These are phyloP conservation scores for Epichloe glyceriae DNA, from an alignment of 2,329 filamentous ascomycete genomes.

Conservation along the genomic window DNA sequence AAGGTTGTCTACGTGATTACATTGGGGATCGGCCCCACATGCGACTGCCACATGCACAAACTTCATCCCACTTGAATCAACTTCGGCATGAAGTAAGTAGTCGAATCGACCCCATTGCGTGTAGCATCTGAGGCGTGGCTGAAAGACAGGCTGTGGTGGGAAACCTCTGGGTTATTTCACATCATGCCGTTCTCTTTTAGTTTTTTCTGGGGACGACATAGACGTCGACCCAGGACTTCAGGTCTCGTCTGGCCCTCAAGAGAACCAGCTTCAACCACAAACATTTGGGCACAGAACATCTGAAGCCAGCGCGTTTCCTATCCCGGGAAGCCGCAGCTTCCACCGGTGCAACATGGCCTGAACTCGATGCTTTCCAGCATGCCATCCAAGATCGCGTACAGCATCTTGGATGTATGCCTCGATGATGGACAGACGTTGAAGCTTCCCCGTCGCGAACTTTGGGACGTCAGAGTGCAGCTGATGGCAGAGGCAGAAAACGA, in stretches of 20 bases:
- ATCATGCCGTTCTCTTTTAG: constrained; percentile 44
- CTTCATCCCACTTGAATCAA: neutral
- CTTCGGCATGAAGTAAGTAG: neutral
- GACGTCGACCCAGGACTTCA: constrained; percentile 23
- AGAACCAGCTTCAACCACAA: neutral
- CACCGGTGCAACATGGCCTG: constrained; percentile 38
- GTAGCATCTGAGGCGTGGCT: neutral
- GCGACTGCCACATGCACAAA: neutral
- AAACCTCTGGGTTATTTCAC: neutral
- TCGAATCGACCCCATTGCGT: neutral
- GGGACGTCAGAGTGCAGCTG: constrained; percentile 69
- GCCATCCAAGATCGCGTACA: constrained; percentile 63
- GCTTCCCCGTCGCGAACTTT: constrained; percentile 64
- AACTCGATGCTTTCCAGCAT: constrained; percentile 40
- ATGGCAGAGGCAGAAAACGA: constrained; percentile 55
- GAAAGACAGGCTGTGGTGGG: neutral
- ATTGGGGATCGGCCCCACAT: no score
- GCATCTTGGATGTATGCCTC: constrained; percentile 42
- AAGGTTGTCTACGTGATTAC: no score
- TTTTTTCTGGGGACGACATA: constrained; percentile 54
- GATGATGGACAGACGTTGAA: constrained; percentile 39
- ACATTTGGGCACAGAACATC: constrained; percentile 13
- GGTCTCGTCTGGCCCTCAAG: constrained; percentile 9
- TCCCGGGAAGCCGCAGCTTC: constrained; percentile 46
- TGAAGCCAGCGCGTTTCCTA: constrained; percentile 41